Evolutionary conservation across 192 early-diverging fungal species (phyloP).

Genomic region (Coemansia sp.): DNA sequence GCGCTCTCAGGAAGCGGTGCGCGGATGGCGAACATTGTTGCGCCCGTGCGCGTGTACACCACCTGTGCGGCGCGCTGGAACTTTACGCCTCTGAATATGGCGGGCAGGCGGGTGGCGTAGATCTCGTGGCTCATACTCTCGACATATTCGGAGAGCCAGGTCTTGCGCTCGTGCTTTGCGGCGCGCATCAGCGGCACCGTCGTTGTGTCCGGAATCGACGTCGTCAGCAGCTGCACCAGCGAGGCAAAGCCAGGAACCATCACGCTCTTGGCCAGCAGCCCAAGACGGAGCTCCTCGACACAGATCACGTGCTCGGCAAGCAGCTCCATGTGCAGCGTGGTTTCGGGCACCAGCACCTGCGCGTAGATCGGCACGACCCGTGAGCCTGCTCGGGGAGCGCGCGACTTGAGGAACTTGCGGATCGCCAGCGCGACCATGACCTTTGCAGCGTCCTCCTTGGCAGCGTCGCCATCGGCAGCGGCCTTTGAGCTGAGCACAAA

Average conservation of each 20-base stretch:
- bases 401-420: slow-evolving; percentile 62
- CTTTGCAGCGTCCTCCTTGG: slow-evolving; percentile 67
- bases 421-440: slow-evolving; percentile 72
- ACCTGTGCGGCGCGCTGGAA: slow-evolving; percentile 61
- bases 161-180: slow-evolving; percentile 23
- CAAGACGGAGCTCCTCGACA: slow-evolving; percentile 72
- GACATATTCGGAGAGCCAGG: slow-evolving; percentile 66
- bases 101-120: slow-evolving; percentile 59
- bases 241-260: slow-evolving; percentile 73
- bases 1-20: slow-evolving; percentile 13
- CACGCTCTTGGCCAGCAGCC: slow-evolving; percentile 68
- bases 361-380: slow-evolving; percentile 53
- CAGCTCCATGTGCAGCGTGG: slow-evolving; percentile 69
- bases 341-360: slow-evolving; percentile 71
- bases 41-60: slow-evolving; percentile 61
- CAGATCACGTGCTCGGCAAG: slow-evolving; percentile 72
- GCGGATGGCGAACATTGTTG: slow-evolving; percentile 63
- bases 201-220: slow-evolving; percentile 61
- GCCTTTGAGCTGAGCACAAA: slow-evolving; percentile 64
- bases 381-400: slow-evolving; percentile 1
- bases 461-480: slow-evolving; percentile 41
- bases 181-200: slow-evolving; percentile 43
- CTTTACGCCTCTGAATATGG: slow-evolving; percentile 47
- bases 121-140: slow-evolving; percentile 66
- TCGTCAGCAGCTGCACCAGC: slow-evolving; percentile 65